Conservation (phyloP, 129 eudicot genomes). For the Heracleum sosnowskyi region DNA sequence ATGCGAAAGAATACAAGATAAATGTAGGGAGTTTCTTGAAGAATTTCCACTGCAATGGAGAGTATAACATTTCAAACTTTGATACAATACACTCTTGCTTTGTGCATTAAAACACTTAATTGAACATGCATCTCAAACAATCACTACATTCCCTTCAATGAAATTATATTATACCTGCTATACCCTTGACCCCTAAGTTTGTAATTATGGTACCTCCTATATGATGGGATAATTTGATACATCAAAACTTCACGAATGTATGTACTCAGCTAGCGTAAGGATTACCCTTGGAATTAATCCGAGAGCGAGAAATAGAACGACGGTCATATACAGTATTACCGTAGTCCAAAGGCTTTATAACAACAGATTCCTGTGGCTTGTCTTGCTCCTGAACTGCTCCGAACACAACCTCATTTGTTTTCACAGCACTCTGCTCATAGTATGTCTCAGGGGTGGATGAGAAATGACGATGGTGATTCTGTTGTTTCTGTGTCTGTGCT, state of each 20-base stretch:
- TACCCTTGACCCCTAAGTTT: conserved; percentile 11
- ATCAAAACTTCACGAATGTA: neutral
- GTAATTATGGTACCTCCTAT: neutral
- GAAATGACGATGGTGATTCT: conserved; percentile 53
- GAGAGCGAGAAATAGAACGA: conserved; percentile 23
- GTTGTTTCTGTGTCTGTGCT: conserved; percentile 36
- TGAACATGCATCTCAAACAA: conserved; percentile 3
- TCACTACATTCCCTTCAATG: neutral
- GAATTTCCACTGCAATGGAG: neutral
- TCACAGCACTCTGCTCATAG: conserved; percentile 67
- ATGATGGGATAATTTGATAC: conserved; percentile 2
- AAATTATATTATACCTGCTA: conserved; percentile 11
- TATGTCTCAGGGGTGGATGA: conserved; percentile 59
- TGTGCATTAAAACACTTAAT: neutral
- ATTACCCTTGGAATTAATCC: conserved; percentile 27
- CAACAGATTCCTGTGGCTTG: conserved; percentile 40
- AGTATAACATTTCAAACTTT: neutral
- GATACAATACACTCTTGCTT: neutral
- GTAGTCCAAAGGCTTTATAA: conserved; percentile 69
- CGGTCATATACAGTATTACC: conserved; percentile 35
- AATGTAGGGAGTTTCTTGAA: neutral
- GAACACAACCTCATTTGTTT: conserved; percentile 65
- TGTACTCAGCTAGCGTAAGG: conserved; percentile 29
- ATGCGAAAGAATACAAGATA: neutral
- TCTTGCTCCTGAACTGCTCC: conserved; percentile 89